Percentiles rank a stretch among this genome's conserved stretches.
Conservation (phyloP, 1,284 basidiomycete species). For the Schizophyllum amplum region DNA sequence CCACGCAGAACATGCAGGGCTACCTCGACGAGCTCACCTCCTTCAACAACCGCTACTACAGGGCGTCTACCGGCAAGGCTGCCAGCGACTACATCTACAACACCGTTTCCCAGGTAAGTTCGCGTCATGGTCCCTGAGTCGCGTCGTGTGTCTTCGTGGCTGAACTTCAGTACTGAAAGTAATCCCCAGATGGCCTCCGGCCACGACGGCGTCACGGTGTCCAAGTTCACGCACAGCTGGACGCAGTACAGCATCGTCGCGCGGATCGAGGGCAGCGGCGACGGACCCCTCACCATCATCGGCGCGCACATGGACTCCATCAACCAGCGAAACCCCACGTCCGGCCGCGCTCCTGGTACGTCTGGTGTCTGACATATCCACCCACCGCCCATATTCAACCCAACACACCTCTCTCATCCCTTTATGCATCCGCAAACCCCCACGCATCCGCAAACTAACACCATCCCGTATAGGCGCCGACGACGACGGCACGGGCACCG, state of each 20-base stretch:
- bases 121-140: background rate
- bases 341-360: no score
- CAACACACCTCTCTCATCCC: no score
- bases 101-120: conserved; percentile 28
- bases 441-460: no score
- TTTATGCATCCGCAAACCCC: no score
- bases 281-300: conserved; percentile 33
- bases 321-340: conserved; percentile 5
- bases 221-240: conserved; percentile 49
- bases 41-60: conserved; percentile 49
- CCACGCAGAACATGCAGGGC: conserved; percentile 15
- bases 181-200: conserved; percentile 25
- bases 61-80: conserved; percentile 33
- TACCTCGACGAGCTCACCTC: conserved; percentile 22
- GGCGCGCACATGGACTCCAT: conserved; percentile 32
- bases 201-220: conserved; percentile 38
- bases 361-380: no score
- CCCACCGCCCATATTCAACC: no score
- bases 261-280: conserved; percentile 2
- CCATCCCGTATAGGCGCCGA: no score
- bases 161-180: no score
- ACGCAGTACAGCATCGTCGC: conserved; percentile 1
- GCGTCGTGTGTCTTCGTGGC: no score
- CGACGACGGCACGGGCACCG: conserved; percentile 14
- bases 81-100: conserved; percentile 19